Base-by-base conservation (phyloP, 1,284 basidiomycete species). In the Termitomyces sp. region DNA sequence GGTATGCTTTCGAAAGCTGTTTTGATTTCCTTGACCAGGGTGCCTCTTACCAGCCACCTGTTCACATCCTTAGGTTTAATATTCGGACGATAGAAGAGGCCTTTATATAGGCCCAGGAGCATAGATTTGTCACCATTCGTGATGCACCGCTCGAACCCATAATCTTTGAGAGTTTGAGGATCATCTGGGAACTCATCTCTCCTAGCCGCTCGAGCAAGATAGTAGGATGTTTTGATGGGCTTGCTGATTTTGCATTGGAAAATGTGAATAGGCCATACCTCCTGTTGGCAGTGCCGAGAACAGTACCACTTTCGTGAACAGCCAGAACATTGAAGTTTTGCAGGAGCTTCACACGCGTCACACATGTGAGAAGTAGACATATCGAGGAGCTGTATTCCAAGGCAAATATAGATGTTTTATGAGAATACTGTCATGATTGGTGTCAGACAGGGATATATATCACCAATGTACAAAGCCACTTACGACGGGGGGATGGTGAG, bases 1-100 rank as follows among this genome's bases (percentile, higher is more conserved):
- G 69, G 67, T 1, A 67, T 19, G 3, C 46, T 36, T 41, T 71
- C 62, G 56, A 62, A 75, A 3, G 55, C 51, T 1, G 52, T 58
- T 51, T 70, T 70, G 51, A 74, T 74, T 47, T 70, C 65, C 43
- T 68, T 50, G 1, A 69, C 57, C 28, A 77, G 63, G 2, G 54
- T 65, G 3, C 70, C 71, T 4, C 64, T 48, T 21, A 55, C 36
- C 31, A 65, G 59, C 73, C 73, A 76, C 28, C 56, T 59, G 53
- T 73, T 65, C 1, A 75, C 31, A 4, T 53, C 62, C 41, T 67
- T 61, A 1, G 69, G 58, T 2, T 64, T 57, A 7, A 72, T 64
- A 0, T 54, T 52, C 7, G 60, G 45, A 9, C 2, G 2, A 15
- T 42, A 1, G 24, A 72, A 54, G 5, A 74, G 58, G 9, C 66